These are phyloP conservation scores for Lactarius deliciosus DNA, from an alignment of 768 basidiomycete species.

Conservation along the genomic window DNA sequence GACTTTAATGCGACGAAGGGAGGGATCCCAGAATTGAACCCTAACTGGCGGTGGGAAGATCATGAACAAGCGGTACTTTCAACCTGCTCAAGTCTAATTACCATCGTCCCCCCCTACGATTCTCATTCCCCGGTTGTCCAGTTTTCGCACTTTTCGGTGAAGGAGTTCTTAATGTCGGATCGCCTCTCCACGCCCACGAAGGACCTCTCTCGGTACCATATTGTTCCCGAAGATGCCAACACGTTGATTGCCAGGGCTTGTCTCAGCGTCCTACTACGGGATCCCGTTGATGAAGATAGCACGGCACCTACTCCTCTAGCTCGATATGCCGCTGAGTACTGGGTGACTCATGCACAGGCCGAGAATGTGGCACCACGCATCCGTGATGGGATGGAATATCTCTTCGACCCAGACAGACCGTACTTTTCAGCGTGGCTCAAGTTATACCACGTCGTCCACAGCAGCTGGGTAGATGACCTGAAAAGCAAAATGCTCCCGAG, in stretches of 20 bases:
- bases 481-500: too few species aligned
- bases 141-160: slow-evolving; percentile 1
- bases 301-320: background rate
- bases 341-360: background rate
- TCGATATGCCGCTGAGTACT: background rate
- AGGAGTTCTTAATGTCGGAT: background rate
- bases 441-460: background rate
- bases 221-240: background rate
- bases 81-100: background rate
- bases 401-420: background rate
- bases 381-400: background rate
- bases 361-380: too few species aligned
- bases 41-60: background rate
- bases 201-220: background rate
- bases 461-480: too few species aligned
- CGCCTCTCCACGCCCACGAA: background rate
- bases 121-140: background rate
- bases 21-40: background rate
- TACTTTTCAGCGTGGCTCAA: background rate
- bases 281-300: too few species aligned
- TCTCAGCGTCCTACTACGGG: background rate
- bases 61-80: background rate
- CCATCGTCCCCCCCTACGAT: background rate
- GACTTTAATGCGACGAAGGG: background rate
- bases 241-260: background rate